Percentiles rank a stretch among this genome's conserved stretches.
These are phyloP conservation scores for Suillus clintonianus DNA, from an alignment of 768 basidiomycete genomes.

Conservation along the genomic window DNA sequence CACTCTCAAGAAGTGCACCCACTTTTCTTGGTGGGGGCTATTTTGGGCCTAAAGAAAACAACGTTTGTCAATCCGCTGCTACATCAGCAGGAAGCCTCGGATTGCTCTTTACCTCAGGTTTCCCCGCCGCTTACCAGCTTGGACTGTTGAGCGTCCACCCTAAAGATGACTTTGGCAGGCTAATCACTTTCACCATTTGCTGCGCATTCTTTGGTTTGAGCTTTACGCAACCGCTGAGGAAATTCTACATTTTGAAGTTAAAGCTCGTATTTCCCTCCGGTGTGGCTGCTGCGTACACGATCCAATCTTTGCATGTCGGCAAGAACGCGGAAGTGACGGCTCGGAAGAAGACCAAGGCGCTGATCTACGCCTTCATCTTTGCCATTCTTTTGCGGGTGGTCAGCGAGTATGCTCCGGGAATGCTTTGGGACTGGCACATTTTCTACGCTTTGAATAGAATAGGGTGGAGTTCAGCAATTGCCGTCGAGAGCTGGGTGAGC, in stretches of 20 bases:
- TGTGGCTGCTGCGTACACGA: constrained; percentile 63
- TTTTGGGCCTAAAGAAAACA: constrained; percentile 65
- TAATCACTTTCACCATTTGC: constrained; percentile 53
- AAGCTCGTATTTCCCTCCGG: constrained; percentile 65
- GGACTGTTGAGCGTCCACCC: constrained; percentile 48
- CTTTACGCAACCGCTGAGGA: constrained; percentile 64
- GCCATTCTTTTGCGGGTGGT: constrained; percentile 55
- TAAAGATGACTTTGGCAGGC: constrained; percentile 51
- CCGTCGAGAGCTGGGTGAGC: constrained; percentile 55
- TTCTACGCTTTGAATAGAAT: constrained; percentile 59
- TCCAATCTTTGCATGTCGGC: constrained; percentile 57
- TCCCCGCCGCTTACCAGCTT: constrained; percentile 62
- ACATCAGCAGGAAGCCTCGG: constrained; percentile 55
- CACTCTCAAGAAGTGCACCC: constrained; percentile 51
- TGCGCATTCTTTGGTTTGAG: constrained; percentile 62
- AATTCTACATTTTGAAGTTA: constrained; percentile 61
- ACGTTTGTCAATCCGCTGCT: constrained; percentile 8
- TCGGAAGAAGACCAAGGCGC: constrained; percentile 52
- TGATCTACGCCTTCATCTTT: constrained; percentile 45
- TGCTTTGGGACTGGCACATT: constrained; percentile 63
- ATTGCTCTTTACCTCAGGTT: constrained; percentile 55
- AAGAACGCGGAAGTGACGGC: constrained; percentile 49
- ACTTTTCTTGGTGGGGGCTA: constrained; percentile 47
- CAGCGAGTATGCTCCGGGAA: constrained; percentile 57
- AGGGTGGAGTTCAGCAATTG: constrained; percentile 58